Percentiles rank a stretch among this genome's conserved stretches.
phyloP scores from a whole-genome alignment of 139 green algal species.

The Coelastrella sp. region DNA sequence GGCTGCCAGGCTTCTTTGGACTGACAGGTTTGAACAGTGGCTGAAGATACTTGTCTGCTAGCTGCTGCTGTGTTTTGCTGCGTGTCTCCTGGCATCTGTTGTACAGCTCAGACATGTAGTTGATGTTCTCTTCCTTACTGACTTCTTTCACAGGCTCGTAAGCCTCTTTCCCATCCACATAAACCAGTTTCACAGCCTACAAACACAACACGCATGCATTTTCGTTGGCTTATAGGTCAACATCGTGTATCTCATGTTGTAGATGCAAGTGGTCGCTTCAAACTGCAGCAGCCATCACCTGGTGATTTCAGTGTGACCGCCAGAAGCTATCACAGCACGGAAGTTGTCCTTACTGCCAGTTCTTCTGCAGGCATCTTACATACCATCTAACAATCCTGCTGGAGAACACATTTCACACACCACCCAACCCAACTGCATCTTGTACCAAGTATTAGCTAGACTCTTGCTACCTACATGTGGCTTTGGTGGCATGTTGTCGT shows the following conservation, averaged over 20 bases:
- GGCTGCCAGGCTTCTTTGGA: background rate
- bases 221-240: background rate
- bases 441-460: too few species aligned
- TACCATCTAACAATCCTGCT: background rate
- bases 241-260: background rate
- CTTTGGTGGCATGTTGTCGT: conserved; percentile 33
- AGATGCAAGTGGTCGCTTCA: background rate
- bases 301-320: too few species aligned
- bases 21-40: conserved; percentile 23
- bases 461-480: background rate
- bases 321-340: too few species aligned
- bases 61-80: conserved; percentile 38
- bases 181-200: conserved; percentile 46
- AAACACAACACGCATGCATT: background rate
- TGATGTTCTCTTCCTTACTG: conserved; percentile 42
- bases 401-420: background rate
- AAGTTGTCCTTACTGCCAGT: too few species aligned
- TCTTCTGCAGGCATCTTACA: too few species aligned
- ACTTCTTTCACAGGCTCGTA: conserved; percentile 5
- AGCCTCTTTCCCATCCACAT: conserved; percentile 27
- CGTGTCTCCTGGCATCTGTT: conserved; percentile 32
- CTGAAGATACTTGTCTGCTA: conserved; percentile 46
- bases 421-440: too few species aligned
- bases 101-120: conserved; percentile 46
- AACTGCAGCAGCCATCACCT: too few species aligned